phyloP scores from a whole-genome alignment of 2,329 filamentous ascomycete species.

The Zopfia rhizophila region DNA sequence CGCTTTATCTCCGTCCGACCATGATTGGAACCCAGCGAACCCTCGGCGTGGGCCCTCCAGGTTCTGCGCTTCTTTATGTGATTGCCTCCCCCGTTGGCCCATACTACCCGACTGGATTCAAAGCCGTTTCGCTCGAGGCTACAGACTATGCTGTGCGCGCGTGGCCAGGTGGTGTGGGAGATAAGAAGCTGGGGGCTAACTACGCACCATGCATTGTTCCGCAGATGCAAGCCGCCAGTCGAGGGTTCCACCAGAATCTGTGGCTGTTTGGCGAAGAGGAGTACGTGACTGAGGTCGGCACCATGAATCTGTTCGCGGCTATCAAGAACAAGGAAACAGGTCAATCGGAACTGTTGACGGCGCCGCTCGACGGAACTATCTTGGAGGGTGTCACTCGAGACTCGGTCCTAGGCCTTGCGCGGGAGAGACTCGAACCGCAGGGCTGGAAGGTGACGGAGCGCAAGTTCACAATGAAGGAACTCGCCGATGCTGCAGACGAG shows the following conservation, averaged over 20 bases:
- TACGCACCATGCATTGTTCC: slow-evolving; percentile 99
- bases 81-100: slow-evolving; percentile 97
- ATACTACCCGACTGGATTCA: slow-evolving; percentile 98
- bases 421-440: slow-evolving; percentile 82
- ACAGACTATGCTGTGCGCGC: slow-evolving; percentile 97
- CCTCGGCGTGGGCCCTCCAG: slow-evolving; percentile 90
- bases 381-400: slow-evolving; percentile 94
- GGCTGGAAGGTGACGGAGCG: slow-evolving; percentile 91
- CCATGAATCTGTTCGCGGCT: slow-evolving; percentile 97
- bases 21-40: slow-evolving; percentile 98
- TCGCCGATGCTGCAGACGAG: slow-evolving; percentile 82
- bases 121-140: slow-evolving; percentile 93
- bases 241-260: slow-evolving; percentile 97
- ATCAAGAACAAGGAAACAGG: slow-evolving; percentile 87
- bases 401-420: slow-evolving; percentile 85
- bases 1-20: slow-evolving; percentile 92
- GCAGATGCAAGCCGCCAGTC: slow-evolving; percentile 87
- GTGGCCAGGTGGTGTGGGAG: slow-evolving; percentile 96
- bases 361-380: slow-evolving; percentile 95
- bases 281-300: slow-evolving; percentile 95
- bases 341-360: slow-evolving; percentile 92
- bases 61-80: slow-evolving; percentile 89
- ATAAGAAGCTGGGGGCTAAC: slow-evolving; percentile 98
- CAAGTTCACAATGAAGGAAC: slow-evolving; percentile 90
- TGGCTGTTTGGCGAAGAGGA: slow-evolving; percentile 98